Base-by-base conservation (phyloP, 1,284 basidiomycete genomes). In the Malassezia sp. region DNA sequence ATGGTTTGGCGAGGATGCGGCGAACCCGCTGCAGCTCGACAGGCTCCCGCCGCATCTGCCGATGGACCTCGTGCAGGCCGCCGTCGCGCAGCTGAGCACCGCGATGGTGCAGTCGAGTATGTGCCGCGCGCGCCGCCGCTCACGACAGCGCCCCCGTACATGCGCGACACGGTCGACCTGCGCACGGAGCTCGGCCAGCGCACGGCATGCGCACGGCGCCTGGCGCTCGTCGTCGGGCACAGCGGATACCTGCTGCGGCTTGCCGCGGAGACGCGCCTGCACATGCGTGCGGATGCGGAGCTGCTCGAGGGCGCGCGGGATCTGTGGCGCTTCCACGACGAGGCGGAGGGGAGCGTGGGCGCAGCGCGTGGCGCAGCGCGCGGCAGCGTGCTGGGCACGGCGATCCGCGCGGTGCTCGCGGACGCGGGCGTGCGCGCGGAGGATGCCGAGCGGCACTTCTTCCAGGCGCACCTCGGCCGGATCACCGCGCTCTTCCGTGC, bases 271-370 rank as follows among this genome's bases (percentile, higher is more conserved):
- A 80, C 80, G 45, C 78, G 86, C 26, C 80, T 89, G 56, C 75
- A 76, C 28, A 74, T 97, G 30, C 81, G 80, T 21, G 78, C 77
- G n/a, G 83, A 96, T 66, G 85, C 86, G 2, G 89, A 96, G 72
- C 85, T 87, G 58, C 74, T 95, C 11, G 82, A 82, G 52, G 83
- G 85, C 1, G 82, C 80, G 4, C 78, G 81, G 48, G 82, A 85
- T 30, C 74, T 96, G 15, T 97, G 91, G 91, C 67, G 80, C 22
- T 76, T 78, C 57, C 80, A 89, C 65, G 88, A 89, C 62, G 78
- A 81, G 21, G 38, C 46, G 21, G 43, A 49, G 30, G 36, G 34
- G 38, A 37, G 39, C n/a, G 49, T 33, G 23, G 31, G 40, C n/a
- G n/a, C n/a, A n/a, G n/a, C n/a, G n/a, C n/a, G n/a, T n/a, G n/a